Conservation (phyloP, 164 flowering plant genomes). For the Piper longum region DNA sequence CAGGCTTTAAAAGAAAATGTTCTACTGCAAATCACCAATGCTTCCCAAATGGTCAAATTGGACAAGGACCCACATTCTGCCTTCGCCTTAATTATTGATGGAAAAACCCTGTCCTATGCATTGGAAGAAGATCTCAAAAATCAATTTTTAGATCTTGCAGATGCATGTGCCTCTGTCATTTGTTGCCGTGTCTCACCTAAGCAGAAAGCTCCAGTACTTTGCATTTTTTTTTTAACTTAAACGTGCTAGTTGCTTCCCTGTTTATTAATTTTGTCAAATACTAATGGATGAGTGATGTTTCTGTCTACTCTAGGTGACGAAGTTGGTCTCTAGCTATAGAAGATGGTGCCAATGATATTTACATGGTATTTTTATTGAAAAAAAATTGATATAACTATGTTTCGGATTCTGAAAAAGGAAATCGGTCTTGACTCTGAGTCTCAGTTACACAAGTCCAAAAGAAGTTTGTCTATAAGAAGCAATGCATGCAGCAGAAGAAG, state of each 20-base stretch:
- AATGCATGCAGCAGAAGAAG: no score
- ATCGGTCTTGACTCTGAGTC: no score
- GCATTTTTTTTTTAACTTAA: neutral
- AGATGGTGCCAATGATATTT: conserved; percentile 61
- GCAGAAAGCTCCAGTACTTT: conserved; percentile 57
- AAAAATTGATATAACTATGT: no score
- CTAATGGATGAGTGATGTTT: neutral
- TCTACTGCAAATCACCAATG: conserved; percentile 23
- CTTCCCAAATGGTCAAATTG: conserved; percentile 9
- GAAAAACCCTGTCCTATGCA: conserved; percentile 39
- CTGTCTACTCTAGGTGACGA: conserved; percentile 25
- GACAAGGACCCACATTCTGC: conserved; percentile 18
- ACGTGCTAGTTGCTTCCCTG: neutral
- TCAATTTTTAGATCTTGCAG: conserved; percentile 41
- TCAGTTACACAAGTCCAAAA: no score
- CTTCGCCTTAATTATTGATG: conserved; percentile 52
- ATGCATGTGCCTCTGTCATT: conserved; percentile 50
- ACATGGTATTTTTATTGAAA: no score
- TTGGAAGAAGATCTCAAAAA: no score
- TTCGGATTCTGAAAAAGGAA: no score
- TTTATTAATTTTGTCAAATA: neutral
- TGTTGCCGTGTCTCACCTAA: conserved; percentile 69
- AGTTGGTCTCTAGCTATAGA: conserved; percentile 50
- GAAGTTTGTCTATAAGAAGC: no score
- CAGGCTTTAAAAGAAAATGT: conserved; percentile 40